These are phyloP conservation scores for Wickerhamiella galacta DNA, from an alignment of 805 yeast genomes.

Conservation along the genomic window DNA sequence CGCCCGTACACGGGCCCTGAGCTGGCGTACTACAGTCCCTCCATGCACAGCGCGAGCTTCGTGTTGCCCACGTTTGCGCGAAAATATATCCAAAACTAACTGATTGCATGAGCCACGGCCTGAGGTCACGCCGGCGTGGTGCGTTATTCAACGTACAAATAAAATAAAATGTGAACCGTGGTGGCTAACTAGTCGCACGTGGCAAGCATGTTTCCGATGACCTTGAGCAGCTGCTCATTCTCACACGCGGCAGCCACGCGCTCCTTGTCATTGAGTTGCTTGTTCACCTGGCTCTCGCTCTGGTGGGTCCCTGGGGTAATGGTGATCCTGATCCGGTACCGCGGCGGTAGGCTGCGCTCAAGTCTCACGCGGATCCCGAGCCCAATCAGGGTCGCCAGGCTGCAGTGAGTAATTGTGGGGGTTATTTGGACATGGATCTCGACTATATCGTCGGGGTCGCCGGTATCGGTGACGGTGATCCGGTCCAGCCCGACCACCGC, in stretches of 20 bases:
- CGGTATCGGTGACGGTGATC: constrained; percentile 49
- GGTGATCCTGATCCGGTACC: constrained; percentile 62
- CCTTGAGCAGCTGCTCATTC: constrained; percentile 76
- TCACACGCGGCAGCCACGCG: constrained; percentile 98
- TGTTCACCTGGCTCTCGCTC: constrained; percentile 88
- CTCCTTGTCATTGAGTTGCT: constrained; percentile 92
- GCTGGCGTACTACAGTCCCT: constrained; percentile 67
- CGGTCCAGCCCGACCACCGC: constrained; percentile 82
- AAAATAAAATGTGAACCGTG: too few species aligned
- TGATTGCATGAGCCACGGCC: background rate
- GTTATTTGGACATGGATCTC: constrained; percentile 73
- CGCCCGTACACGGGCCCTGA: constrained; percentile 46
- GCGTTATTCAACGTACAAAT: background rate
- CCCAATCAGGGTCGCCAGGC: constrained; percentile 89
- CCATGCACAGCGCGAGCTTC: constrained; percentile 76
- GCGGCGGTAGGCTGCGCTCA: constrained; percentile 72
- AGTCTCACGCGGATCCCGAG: constrained; percentile 83
- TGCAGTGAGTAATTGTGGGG: constrained; percentile 96
- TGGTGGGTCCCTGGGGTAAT: constrained; percentile 90
- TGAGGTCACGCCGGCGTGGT: background rate
- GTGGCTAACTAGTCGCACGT: constrained; percentile 37
- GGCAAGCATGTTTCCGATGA: constrained; percentile 81
- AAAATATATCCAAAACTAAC: constrained; percentile 26
- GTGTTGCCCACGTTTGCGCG: constrained; percentile 86
- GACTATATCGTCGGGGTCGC: constrained; percentile 38